A percentile compares a stretch with the other conserved stretches of the same genome.
Evolutionary conservation across 768 basidiomycete species (phyloP).

Genomic region (Suillus decipiens): DNA sequence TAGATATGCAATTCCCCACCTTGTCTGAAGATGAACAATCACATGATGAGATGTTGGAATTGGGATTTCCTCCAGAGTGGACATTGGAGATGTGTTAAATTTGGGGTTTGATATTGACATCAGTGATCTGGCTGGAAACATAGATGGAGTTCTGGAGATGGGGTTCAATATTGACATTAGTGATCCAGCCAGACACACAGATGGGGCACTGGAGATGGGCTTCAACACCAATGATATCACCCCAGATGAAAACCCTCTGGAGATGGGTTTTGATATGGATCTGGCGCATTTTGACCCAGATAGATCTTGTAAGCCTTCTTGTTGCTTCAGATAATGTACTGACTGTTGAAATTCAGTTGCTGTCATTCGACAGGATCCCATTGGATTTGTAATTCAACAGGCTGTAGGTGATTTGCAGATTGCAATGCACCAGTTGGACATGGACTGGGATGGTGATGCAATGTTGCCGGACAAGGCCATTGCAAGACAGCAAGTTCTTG

Average conservation of each 20-base stretch:
- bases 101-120: not conserved
- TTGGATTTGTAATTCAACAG: not conserved
- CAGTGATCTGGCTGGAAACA: not conserved
- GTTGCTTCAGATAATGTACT: not conserved
- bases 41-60: not conserved
- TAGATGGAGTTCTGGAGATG: not conserved
- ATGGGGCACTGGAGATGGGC: not conserved
- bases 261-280: not conserved
- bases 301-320: not conserved
- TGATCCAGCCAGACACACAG: not conserved
- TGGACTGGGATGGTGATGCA: not conserved
- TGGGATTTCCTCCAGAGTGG: not conserved
- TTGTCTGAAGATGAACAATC: not conserved
- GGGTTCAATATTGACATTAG: not conserved
- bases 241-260: not conserved
- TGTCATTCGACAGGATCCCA: not conserved
- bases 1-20: slow-evolving; percentile 3
- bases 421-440: not conserved
- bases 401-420: not conserved
- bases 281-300: not conserved
- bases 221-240: not conserved
- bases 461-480: not conserved
- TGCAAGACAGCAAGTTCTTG: not conserved
- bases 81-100: not conserved
- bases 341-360: not conserved